A percentile compares a stretch with the other conserved stretches of the same genome.
These are phyloP conservation scores for Suillus paluster DNA, from an alignment of 768 basidiomycete species.

Conservation along the genomic window DNA sequence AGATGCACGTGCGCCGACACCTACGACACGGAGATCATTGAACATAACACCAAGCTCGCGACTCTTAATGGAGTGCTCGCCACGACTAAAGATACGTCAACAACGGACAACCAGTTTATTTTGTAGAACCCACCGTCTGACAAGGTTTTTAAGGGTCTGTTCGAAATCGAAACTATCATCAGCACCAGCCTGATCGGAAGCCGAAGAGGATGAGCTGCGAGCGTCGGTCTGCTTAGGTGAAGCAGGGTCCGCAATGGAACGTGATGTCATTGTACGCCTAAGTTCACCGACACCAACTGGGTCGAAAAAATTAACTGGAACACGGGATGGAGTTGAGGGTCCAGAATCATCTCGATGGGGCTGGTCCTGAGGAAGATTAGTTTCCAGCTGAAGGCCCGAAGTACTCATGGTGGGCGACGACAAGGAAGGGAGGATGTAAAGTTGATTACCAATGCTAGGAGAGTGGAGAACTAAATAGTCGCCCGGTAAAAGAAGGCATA, in stretches of 20 bases:
- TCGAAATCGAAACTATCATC: constrained; percentile 40
- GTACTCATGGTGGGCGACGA: background rate
- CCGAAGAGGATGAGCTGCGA: background rate
- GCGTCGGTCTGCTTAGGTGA: background rate
- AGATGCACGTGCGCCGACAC: constrained; percentile 58
- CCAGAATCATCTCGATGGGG: background rate
- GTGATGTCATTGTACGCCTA: constrained; percentile 29
- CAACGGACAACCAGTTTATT: background rate
- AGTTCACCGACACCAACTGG: constrained; percentile 48
- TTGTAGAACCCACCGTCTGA: constrained; percentile 24
- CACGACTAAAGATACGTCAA: constrained; percentile 39
- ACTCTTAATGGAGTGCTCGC: constrained; percentile 50
- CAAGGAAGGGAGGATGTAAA: background rate
- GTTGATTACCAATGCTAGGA: no score
- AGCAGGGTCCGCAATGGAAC: background rate
- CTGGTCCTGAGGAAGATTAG: constrained; percentile 2
- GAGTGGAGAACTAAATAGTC: background rate
- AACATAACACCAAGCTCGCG: constrained; percentile 70
- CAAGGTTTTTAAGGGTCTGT: constrained; percentile 23
- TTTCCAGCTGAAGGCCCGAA: background rate
- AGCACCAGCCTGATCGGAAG: background rate
- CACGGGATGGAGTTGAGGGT: constrained; percentile 19
- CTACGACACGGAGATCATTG: constrained; percentile 60
- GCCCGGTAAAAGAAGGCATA: background rate
- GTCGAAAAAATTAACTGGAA: constrained; percentile 54